Conservation (phyloP, 768 basidiomycete species). For the Lanmaoa pseudosensibilis region DNA sequence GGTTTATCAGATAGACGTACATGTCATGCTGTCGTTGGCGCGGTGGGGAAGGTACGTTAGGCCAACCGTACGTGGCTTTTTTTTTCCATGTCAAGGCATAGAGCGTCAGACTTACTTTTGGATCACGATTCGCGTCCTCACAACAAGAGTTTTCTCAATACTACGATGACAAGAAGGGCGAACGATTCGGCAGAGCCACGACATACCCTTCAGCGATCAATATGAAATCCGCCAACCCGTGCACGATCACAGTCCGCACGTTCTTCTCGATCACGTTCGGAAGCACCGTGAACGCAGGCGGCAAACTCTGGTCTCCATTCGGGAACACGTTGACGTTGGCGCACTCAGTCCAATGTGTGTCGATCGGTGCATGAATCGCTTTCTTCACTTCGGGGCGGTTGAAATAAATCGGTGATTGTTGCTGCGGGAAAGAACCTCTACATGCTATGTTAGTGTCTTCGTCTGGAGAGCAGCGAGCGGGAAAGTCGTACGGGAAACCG, state of each 20-base stretch:
- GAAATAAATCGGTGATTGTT: constrained; percentile 69
- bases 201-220: constrained; percentile 72
- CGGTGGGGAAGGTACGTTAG: not conserved
- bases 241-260: constrained; percentile 63
- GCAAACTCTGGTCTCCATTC: constrained; percentile 57
- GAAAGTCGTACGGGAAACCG: constrained; percentile 64
- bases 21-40: constrained; percentile 40
- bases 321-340: constrained; percentile 61
- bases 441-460: not conserved
- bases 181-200: not conserved
- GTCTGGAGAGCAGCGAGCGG: not conserved
- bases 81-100: not conserved
- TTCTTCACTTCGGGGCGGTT: constrained; percentile 60
- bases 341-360: constrained; percentile 66
- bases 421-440: constrained; percentile 56
- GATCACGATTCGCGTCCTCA: constrained; percentile 59
- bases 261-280: constrained; percentile 78
- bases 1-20: constrained; percentile 21
- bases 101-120: constrained; percentile 51
- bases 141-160: not conserved
- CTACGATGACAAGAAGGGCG: not conserved
- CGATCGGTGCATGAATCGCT: constrained; percentile 67
- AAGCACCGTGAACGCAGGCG: constrained; percentile 62
- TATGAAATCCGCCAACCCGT: constrained; percentile 73
- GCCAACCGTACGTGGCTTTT: not conserved